Percentiles rank a stretch among this genome's conserved stretches.
Conservation (phyloP, 179 eudicot species). For the Actinidia arguta region DNA sequence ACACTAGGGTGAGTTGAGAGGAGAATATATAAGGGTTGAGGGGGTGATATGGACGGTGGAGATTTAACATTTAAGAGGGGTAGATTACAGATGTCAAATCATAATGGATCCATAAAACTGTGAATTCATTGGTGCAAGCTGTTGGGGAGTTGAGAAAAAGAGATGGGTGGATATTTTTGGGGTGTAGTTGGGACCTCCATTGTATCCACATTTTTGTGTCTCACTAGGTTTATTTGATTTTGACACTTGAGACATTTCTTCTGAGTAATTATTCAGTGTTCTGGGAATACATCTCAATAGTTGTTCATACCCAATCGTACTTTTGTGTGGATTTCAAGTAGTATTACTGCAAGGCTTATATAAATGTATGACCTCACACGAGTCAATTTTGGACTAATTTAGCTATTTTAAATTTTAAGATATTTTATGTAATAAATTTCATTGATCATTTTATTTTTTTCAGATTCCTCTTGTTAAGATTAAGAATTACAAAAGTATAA, state of each 20-base stretch:
- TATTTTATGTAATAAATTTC: too few species aligned
- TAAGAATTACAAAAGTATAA: too few species aligned
- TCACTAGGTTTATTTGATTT: constrained; percentile 3
- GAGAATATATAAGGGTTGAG: neutral
- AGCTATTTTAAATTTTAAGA: too few species aligned
- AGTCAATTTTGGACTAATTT: too few species aligned
- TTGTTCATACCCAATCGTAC: too few species aligned
- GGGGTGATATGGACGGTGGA: neutral
- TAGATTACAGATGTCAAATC: neutral
- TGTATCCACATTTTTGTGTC: neutral
- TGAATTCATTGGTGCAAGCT: neutral
- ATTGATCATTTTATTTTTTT: too few species aligned
- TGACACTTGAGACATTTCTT: neutral
- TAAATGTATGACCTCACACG: too few species aligned
- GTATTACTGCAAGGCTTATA: too few species aligned
- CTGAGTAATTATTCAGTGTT: too few species aligned
- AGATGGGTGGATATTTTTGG: neutral
- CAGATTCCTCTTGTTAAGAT: too few species aligned
- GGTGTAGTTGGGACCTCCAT: neutral
- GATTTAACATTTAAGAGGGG: constrained; percentile 1
- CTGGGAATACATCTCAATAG: too few species aligned
- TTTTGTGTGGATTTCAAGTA: too few species aligned
- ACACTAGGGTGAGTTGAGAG: neutral
- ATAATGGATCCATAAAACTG: neutral
- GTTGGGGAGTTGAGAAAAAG: neutral